These are phyloP conservation scores for Hemileccinum rubropunctum DNA, from an alignment of 768 basidiomycete genomes.

Conservation along the genomic window DNA sequence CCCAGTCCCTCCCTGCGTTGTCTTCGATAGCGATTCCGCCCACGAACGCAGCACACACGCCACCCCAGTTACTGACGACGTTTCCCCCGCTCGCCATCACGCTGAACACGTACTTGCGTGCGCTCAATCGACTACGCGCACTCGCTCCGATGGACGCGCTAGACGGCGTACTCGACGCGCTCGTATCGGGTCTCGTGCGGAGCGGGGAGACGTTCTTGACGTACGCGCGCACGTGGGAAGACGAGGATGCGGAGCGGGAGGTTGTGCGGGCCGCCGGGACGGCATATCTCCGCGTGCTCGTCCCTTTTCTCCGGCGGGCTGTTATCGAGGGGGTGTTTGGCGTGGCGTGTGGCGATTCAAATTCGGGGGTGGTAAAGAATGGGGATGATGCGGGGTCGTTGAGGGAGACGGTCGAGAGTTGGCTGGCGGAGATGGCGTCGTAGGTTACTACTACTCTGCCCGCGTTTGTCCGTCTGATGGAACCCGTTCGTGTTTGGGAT, in stretches of 20 bases:
- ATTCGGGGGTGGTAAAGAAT: neutral
- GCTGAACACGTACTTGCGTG: constrained; percentile 68
- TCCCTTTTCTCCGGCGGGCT: constrained; percentile 70
- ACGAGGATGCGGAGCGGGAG: constrained; percentile 29
- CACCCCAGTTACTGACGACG: constrained; percentile 67
- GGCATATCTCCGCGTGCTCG: constrained; percentile 59
- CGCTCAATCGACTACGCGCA: constrained; percentile 78
- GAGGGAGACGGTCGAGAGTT: constrained; percentile 14
- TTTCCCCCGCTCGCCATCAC: constrained; percentile 75
- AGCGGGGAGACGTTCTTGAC: constrained; percentile 45
- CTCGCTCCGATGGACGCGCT: constrained; percentile 70
- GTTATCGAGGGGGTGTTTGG: constrained; percentile 77
- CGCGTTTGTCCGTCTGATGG: neutral
- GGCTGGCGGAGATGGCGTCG: constrained; percentile 20
- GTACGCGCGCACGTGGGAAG: constrained; percentile 42
- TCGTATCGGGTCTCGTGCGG: constrained; percentile 51
- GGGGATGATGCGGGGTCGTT: constrained; percentile 3
- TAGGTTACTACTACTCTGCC: neutral
- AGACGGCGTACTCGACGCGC: constrained; percentile 42
- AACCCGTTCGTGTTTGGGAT: neutral
- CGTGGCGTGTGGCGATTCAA: constrained; percentile 13
- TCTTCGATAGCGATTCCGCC: constrained; percentile 18
- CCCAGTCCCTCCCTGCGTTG: constrained; percentile 31
- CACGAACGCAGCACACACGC: constrained; percentile 51
- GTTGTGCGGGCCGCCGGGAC: constrained; percentile 50